Percentiles rank a stretch among this genome's conserved stretches.
These are phyloP conservation scores for Ogataea trehaloabstinens DNA, from an alignment of 805 yeast species.

Conservation along the genomic window DNA sequence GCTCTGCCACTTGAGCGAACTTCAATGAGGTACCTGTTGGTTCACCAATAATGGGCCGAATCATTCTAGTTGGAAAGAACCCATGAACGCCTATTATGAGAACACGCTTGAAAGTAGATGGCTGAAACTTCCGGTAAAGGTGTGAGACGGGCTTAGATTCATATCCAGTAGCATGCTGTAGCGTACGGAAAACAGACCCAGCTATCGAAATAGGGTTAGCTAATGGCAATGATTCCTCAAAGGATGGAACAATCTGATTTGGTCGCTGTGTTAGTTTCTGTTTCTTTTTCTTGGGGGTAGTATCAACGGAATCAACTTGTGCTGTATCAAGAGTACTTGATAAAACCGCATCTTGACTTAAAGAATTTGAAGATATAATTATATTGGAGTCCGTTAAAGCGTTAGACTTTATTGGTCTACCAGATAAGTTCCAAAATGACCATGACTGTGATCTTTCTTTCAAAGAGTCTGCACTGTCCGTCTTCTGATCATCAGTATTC, in stretches of 20 bases:
- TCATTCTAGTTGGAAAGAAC: slow-evolving; percentile 84
- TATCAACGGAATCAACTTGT: slow-evolving; percentile 1
- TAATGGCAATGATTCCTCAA: slow-evolving; percentile 26
- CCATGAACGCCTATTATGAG: slow-evolving; percentile 94
- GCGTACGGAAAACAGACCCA: slow-evolving; percentile 11
- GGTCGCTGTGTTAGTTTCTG: slow-evolving; percentile 11
- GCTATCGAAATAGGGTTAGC: slow-evolving; percentile 12
- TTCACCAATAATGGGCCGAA: slow-evolving; percentile 85
- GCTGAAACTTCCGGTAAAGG: slow-evolving; percentile 18
- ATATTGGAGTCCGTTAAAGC: neutral
- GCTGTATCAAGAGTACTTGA: slow-evolving; percentile 21
- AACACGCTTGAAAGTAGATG: slow-evolving; percentile 47
- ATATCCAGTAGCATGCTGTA: slow-evolving; percentile 19
- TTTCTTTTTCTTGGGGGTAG: slow-evolving; percentile 11
- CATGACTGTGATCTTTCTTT: slow-evolving; percentile 24
- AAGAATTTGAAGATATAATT: slow-evolving; percentile 1
- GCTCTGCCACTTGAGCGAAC: slow-evolving; percentile 89
- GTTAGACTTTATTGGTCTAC: neutral
- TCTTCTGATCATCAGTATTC: slow-evolving; percentile 10
- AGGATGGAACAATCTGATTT: slow-evolving; percentile 29
- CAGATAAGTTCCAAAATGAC: slow-evolving; percentile 27
- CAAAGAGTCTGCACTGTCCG: neutral
- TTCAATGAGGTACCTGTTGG: slow-evolving; percentile 95
- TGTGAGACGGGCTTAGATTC: slow-evolving; percentile 11
- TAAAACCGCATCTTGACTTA: slow-evolving; percentile 21